These are phyloP conservation scores for Phytophthora tentaculata DNA, from an alignment of 352 stramenopile genomes.

Conservation along the genomic window DNA sequence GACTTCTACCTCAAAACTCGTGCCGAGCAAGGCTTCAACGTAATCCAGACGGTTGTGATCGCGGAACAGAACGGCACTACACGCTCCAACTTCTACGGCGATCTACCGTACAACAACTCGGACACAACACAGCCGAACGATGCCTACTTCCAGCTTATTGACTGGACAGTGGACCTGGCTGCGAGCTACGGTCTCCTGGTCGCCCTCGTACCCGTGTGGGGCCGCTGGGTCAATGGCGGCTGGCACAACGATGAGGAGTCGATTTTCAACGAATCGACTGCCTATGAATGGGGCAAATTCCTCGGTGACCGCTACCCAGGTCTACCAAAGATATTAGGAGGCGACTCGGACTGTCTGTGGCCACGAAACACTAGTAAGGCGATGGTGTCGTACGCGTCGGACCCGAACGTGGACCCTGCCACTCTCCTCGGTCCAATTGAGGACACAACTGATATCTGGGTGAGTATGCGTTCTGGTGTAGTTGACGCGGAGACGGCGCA, in stretches of 20 bases:
- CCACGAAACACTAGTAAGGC: conserved; percentile 23
- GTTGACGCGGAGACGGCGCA: conserved; percentile 15
- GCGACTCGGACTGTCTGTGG: conserved; percentile 31
- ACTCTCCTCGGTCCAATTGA: conserved; percentile 19
- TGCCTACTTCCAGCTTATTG: conserved; percentile 32
- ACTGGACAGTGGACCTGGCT: conserved; percentile 31
- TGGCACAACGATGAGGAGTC: conserved; percentile 12
- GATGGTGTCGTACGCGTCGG: conserved; percentile 8
- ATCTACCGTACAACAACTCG: conserved; percentile 36
- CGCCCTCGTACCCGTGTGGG: conserved; percentile 30
- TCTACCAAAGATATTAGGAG: conserved; percentile 29
- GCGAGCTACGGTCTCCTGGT: conserved; percentile 30
- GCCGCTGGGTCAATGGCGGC: conserved; percentile 31
- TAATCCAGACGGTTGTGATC: conserved; percentile 35
- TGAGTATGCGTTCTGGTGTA: conserved; percentile 19
- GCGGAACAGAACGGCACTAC: conserved; percentile 36
- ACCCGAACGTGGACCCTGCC: conserved; percentile 14
- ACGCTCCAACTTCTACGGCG: conserved; percentile 33
- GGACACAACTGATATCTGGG: conserved; percentile 31
- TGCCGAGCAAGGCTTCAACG: conserved; percentile 34
- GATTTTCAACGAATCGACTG: conserved; percentile 34
- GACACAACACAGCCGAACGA: conserved; percentile 34
- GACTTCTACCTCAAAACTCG: conserved; percentile 36
- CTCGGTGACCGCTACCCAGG: conserved; percentile 29
- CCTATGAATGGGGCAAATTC: conserved; percentile 26